Conservation (phyloP, 495 filamentous ascomycete genomes). For the Amorphotheca resinae region DNA sequence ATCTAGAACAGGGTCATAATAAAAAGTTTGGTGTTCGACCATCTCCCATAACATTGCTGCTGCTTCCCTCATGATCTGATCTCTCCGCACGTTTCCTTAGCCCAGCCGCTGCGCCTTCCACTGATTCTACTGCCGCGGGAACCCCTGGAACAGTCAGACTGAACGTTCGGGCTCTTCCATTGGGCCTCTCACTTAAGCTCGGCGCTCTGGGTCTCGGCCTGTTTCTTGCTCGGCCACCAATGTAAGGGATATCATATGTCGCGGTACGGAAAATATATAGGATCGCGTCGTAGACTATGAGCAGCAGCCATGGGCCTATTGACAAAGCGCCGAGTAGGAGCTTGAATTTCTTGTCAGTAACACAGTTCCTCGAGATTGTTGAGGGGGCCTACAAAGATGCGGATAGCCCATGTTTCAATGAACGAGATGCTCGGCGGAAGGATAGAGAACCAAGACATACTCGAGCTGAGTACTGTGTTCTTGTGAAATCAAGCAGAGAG, state of each 20-base stretch:
- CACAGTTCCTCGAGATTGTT: not conserved
- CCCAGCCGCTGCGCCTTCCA: conserved; percentile 7
- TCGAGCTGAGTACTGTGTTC: no score
- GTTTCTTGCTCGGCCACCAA: conserved; percentile 54
- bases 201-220: conserved; percentile 49
- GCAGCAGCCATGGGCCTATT: conserved; percentile 51
- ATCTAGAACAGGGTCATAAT: conserved; percentile 1
- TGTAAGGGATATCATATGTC: conserved; percentile 44
- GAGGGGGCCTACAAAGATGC: conserved; percentile 44
- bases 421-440: conserved; percentile 42
- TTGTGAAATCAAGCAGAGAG: no score
- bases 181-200: conserved; percentile 47
- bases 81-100: conserved; percentile 13
- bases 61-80: conserved; percentile 3
- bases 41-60: conserved; percentile 5
- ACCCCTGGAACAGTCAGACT: conserved; percentile 25
- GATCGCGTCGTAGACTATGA: conserved; percentile 54
- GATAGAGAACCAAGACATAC: conserved; percentile 58
- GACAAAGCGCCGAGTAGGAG: conserved; percentile 50
- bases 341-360: conserved; percentile 26
- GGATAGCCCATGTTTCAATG: conserved; percentile 50
- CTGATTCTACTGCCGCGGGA: conserved; percentile 4
- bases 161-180: conserved; percentile 38
- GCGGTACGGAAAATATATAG: conserved; percentile 51
- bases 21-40: conserved; percentile 11